Base-by-base conservation (phyloP, 1,284 basidiomycete genomes). In the Ustilago shanxiensis region DNA sequence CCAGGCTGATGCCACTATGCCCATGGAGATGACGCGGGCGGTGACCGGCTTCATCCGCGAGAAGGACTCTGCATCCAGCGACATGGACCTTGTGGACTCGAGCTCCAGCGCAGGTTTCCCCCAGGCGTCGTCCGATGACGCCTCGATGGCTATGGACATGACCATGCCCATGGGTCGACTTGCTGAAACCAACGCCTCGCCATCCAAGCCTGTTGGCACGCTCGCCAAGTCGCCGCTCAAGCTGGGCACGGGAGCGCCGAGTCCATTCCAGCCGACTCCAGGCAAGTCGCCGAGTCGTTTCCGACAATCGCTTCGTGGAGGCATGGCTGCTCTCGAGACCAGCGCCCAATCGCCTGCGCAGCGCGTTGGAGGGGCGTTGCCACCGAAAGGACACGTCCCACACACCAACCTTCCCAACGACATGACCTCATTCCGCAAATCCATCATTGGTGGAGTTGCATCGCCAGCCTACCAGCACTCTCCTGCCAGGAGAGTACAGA, bases 381-480 rank as follows among this genome's bases (percentile, higher is more conserved):
- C 63, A 22, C 74, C 70, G 2, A 59, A 47, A 13, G 74, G 61
- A 39, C 55, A 66, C 20, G 33, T 57, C 6, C 50, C 60, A n/a
- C 57, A 49, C 14, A 41, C 56, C 2, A 58, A 31, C 28, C 18
- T 60, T 13, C 60, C 66, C 6, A 56, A 58, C 41, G 63, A 73
- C 52, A 47, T 60, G 3, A 78, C 66, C 41, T 71, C 78, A 11
- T 81, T 81, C 76, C 71, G 79, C 13, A 76, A 72, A 51, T 81
- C 81, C 65, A 77, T 83, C 60, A 77, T 79, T 5, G 81, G 79
- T 28, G 79, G 73, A 26, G 58, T 82, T 10, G 69, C 76, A 11
- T 77, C 81, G 41, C 72, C 81, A 10, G 47, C 54, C 13, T 82
- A 80, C 60, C 52, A 67, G 47, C 73, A 77, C 47, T 81, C 81